Percentiles rank a stretch among this genome's conserved stretches.
phyloP scores from a whole-genome alignment of 2,329 filamentous ascomycete genomes.

The Parasarocladium wereldwijsianum region DNA sequence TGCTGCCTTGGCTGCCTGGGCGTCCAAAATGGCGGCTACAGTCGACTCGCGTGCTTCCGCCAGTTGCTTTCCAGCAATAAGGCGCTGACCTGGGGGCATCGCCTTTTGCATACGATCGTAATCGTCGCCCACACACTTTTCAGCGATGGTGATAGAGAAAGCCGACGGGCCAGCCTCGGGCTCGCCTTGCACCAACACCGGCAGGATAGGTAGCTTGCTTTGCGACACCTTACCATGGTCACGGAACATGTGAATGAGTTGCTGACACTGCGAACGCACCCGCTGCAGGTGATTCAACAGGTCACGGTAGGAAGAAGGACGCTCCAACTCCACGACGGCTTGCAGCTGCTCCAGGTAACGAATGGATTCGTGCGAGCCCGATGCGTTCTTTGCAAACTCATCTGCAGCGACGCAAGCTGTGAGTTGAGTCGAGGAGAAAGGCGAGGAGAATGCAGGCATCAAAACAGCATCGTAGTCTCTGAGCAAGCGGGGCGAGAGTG shows the following conservation, averaged over 20 bases:
- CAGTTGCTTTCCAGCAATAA: constrained; percentile 68
- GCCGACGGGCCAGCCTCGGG: constrained; percentile 81
- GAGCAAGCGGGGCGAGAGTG: constrained; percentile 39
- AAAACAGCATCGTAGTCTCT: constrained; percentile 52
- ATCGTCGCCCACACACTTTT: constrained; percentile 73
- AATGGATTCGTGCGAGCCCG: constrained; percentile 21
- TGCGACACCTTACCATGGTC: constrained; percentile 74
- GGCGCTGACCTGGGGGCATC: constrained; percentile 75
- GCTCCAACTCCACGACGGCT: constrained; percentile 65
- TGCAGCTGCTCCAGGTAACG: constrained; percentile 53
- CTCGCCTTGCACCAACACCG: constrained; percentile 89
- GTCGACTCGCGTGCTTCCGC: constrained; percentile 62
- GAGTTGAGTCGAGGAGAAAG: constrained; percentile 75
- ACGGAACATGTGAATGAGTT: constrained; percentile 79
- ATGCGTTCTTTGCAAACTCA: constrained; percentile 60
- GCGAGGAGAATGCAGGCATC: constrained; percentile 51
- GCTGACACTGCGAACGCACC: constrained; percentile 80
- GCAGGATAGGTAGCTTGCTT: constrained; percentile 61
- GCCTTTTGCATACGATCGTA: constrained; percentile 78
- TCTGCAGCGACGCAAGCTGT: constrained; percentile 73
- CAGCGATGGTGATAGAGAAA: constrained; percentile 76
- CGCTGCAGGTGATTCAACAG: constrained; percentile 82
- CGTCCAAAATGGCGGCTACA: constrained; percentile 61
- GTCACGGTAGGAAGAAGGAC: constrained; percentile 74
- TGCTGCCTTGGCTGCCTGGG: constrained; percentile 61